These are phyloP conservation scores for Saccharomyces hybrid DNA, from an alignment of 1,139 yeast genomes.

Conservation along the genomic window DNA sequence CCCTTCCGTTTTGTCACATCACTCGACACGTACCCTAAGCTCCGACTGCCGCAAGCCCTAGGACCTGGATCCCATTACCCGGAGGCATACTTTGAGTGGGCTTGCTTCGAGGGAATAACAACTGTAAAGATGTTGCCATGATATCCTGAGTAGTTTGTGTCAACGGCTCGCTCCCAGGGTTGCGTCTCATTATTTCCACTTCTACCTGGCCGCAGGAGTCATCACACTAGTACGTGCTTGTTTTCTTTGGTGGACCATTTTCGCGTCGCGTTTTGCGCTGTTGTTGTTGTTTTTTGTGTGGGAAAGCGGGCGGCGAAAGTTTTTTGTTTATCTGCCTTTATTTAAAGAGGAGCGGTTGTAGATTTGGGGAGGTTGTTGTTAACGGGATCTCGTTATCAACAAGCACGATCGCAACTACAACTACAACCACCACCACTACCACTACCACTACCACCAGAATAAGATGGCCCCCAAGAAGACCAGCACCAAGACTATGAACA, in stretches of 20 bases:
- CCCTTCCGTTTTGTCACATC: constrained; percentile 1
- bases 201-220: not conserved
- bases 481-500: not conserved
- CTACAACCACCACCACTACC: not conserved
- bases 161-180: no score
- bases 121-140: no score
- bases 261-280: not conserved
- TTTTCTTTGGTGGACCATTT: not conserved
- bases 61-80: not conserved
- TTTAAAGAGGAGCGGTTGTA: not conserved
- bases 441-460: no score
- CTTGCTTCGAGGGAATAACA: no score
- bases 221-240: no score
- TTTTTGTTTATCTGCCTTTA: constrained; percentile 2
- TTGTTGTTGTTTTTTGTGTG: constrained; percentile 1
- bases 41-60: not conserved
- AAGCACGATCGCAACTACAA: not conserved
- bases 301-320: not conserved
- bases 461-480: constrained; percentile 11
- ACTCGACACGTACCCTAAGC: constrained; percentile 3
- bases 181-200: no score
- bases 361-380: not conserved
- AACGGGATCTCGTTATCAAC: not conserved
- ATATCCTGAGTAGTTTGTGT: no score
- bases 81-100: not conserved